Percentiles rank a stretch among this genome's conserved stretches.
Conservation (phyloP, 2,329 filamentous ascomycete genomes). For the Penicillium expansum region DNA sequence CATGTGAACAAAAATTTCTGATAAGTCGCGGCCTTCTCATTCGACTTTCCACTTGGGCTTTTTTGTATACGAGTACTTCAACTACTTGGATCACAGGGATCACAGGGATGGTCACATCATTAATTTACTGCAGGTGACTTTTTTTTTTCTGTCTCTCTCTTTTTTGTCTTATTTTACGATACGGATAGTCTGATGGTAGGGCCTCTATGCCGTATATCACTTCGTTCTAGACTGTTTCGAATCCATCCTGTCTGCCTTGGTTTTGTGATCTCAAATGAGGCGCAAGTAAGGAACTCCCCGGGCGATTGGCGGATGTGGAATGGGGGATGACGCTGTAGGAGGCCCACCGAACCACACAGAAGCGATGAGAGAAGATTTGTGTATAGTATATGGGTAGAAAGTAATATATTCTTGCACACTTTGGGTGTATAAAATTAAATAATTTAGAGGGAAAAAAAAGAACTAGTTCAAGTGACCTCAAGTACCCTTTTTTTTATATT, state of each 20-base stretch:
- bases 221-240: constrained; percentile 5
- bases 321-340: constrained; percentile 37
- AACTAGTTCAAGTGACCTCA: not conserved
- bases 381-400: not conserved
- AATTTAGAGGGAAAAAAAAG: not conserved
- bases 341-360: constrained; percentile 44
- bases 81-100: constrained; percentile 7
- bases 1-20: constrained; percentile 23
- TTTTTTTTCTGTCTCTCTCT: not conserved
- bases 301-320: constrained; percentile 36
- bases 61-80: not conserved
- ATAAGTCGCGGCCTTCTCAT: constrained; percentile 26
- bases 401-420: not conserved
- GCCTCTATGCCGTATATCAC: not conserved
- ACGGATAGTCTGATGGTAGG: too few relatives aligned
- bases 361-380: constrained; percentile 12
- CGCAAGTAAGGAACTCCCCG: constrained; percentile 18
- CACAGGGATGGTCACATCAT: constrained; percentile 9
- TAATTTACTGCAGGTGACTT: not conserved
- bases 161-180: not conserved
- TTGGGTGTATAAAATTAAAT: not conserved
- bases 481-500: not conserved
- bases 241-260: constrained; percentile 9
- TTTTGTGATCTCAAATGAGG: constrained; percentile 15
- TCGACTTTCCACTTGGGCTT: constrained; percentile 13